Evolutionary conservation across 176 grass and related monocot genomes (phyloP).

Genomic region (Pontederia crassipes): DNA sequence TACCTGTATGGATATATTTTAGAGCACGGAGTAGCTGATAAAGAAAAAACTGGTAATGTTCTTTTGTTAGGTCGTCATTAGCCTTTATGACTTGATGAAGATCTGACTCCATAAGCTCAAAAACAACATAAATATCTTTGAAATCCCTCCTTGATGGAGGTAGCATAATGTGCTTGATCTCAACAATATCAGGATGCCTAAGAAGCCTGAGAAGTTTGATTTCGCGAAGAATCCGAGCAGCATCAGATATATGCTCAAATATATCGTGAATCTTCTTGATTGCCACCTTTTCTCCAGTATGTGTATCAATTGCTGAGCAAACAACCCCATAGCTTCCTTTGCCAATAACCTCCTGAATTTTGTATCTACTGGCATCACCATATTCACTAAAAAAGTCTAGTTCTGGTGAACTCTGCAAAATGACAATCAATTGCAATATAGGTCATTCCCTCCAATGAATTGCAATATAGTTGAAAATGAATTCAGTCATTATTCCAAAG

Average conservation of each 20-base stretch:
- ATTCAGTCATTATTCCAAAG: not conserved
- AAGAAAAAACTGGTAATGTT: constrained; percentile 98
- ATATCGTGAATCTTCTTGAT: constrained; percentile 99
- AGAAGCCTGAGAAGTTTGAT: constrained; percentile 90
- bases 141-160: constrained; percentile 91
- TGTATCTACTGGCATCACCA: constrained; percentile 92
- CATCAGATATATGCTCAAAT: constrained; percentile 97
- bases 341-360: constrained; percentile 94
- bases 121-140: constrained; percentile 99
- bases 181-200: constrained; percentile 98
- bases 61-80: constrained; percentile 95
- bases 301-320: constrained; percentile 83
- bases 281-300: constrained; percentile 87
- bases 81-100: constrained; percentile 99
- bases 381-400: constrained; percentile 89
- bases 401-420: constrained; percentile 59
- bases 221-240: constrained; percentile 89
- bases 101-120: constrained; percentile 98
- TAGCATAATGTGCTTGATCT: constrained; percentile 99
- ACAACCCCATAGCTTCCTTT: constrained; percentile 98
- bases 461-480: constrained; percentile 11
- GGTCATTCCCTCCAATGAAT: not conserved
- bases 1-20: constrained; percentile 99
- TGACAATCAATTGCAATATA: constrained; percentile 14
- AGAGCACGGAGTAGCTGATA: constrained; percentile 94